phyloP scores from a whole-genome alignment of 768 basidiomycete species.

The Amanita pseudoporphyria region DNA sequence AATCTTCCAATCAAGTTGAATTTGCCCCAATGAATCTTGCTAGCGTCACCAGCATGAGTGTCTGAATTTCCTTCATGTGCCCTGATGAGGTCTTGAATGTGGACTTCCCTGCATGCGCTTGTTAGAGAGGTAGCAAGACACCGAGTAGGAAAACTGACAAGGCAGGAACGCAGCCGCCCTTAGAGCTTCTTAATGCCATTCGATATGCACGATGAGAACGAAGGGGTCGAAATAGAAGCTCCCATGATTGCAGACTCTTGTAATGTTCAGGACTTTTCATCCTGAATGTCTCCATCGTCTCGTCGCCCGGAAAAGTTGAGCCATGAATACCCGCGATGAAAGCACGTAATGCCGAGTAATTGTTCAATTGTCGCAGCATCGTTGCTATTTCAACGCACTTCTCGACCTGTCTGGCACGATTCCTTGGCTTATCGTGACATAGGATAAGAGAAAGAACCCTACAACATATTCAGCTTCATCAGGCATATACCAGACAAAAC shows the following conservation, averaged over 20 bases:
- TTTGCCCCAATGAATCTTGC: constrained; percentile 91
- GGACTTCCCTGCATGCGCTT: constrained; percentile 59
- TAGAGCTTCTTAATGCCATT: constrained; percentile 76
- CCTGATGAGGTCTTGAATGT: constrained; percentile 81
- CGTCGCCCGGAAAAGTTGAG: constrained; percentile 68
- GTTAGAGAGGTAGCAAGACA: constrained; percentile 9
- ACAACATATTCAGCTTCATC: constrained; percentile 3
- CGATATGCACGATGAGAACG: constrained; percentile 89
- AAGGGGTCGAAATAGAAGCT: constrained; percentile 72
- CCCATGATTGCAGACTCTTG: constrained; percentile 75
- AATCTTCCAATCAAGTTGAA: constrained; percentile 89
- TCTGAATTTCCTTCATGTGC: constrained; percentile 82
- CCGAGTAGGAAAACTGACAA: constrained; percentile 37
- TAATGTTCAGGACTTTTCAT: constrained; percentile 54
- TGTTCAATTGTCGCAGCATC: constrained; percentile 73
- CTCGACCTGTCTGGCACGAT: constrained; percentile 76
- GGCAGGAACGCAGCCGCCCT: constrained; percentile 82
- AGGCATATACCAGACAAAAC: constrained; percentile 13
- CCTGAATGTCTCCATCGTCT: constrained; percentile 69
- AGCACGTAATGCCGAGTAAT: constrained; percentile 88
- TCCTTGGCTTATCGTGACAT: constrained; percentile 69
- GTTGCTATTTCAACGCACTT: constrained; percentile 82
- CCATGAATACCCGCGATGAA: constrained; percentile 91
- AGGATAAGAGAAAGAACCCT: constrained; percentile 92
- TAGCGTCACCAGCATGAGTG: constrained; percentile 50